Base-by-base conservation (phyloP, 2,329 filamentous ascomycete genomes). In the Byssothecium circinans region DNA sequence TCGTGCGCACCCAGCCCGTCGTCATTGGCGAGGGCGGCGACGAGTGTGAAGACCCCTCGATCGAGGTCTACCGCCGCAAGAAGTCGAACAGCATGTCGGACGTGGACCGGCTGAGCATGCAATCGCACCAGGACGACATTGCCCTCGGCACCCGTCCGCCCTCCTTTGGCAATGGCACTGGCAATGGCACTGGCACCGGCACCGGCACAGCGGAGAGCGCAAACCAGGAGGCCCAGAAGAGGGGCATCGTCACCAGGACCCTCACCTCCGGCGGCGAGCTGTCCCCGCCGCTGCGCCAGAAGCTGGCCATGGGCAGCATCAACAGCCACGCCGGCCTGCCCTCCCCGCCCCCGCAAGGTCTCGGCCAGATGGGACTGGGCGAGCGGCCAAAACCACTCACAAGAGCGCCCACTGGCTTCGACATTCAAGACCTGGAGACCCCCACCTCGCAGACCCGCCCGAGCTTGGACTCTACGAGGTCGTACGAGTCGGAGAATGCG, bases 21-120 rank as follows among this genome's bases (percentile, higher is more conserved):
- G 73, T 96, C 52, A 96, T 97, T 63, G 92, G 92, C 38, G 86
- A 92, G 70, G 92, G 92, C 48, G 92, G 92, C 27, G 92, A 96
- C 63, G 91, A 96, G 69, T 86, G 87, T 45, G 84, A 88, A 44
- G 75, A 81, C 8, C 88, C 88, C 1, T 81, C 85, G 1, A 76
- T 83, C 17, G 87, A 94, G 64, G 86, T 96, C 45, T 85, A 83
- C 4, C 79, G 76, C 65, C 76, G 74, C 53, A 85, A 80, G 69
- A 67, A 65, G 49, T 54, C 60, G 23, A 53, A 46, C 50, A 64
- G 53, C 43, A 19, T 54, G 27, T 41, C 59, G 6, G 51, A 50
- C 17, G 39, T 45, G 17, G 60, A 58, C 41, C 54, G 46, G 36
- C 46, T 53, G 44, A 56, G 45, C 35, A n/a, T 47, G n/a, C 58